These are phyloP conservation scores for Adansonia digitata DNA, from an alignment of 345 rosid genomes.

Conservation along the genomic window DNA sequence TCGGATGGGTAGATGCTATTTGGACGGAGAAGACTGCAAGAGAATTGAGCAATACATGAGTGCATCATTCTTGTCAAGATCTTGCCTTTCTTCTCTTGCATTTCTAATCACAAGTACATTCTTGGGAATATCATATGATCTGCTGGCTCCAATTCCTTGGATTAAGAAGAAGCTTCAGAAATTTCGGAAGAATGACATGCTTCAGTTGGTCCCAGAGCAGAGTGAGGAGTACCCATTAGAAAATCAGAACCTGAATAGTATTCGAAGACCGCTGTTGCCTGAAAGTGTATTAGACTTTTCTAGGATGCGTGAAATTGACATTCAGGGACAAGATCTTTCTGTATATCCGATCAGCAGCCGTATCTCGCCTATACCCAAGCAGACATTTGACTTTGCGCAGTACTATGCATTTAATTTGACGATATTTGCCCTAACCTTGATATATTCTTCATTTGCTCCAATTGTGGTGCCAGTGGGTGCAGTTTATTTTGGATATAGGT, in stretches of 20 bases:
- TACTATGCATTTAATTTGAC: constrained; percentile 94
- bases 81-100: constrained; percentile 92
- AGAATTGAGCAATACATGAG: constrained; percentile 94
- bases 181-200: constrained; percentile 92
- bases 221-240: constrained; percentile 77
- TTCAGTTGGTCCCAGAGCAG: constrained; percentile 89
- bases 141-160: constrained; percentile 95
- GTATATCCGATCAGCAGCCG: constrained; percentile 82
- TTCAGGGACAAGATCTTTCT: constrained; percentile 65
- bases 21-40: constrained; percentile 98
- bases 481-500: constrained; percentile 88
- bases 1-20: constrained; percentile 84
- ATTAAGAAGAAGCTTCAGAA: constrained; percentile 84
- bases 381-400: constrained; percentile 93
- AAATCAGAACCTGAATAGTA: constrained; percentile 51
- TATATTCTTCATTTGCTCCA: constrained; percentile 88
- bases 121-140: constrained; percentile 86
- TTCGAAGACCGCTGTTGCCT: constrained; percentile 66
- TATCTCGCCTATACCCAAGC: constrained; percentile 88
- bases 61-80: constrained; percentile 81
- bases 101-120: constrained; percentile 91
- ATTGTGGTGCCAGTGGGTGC: constrained; percentile 94
- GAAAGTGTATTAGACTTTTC: constrained; percentile 64
- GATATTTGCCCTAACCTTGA: constrained; percentile 85
- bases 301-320: constrained; percentile 36